phyloP scores from a whole-genome alignment of 2,329 filamentous ascomycete species.

The Diaporthe ampelina region DNA sequence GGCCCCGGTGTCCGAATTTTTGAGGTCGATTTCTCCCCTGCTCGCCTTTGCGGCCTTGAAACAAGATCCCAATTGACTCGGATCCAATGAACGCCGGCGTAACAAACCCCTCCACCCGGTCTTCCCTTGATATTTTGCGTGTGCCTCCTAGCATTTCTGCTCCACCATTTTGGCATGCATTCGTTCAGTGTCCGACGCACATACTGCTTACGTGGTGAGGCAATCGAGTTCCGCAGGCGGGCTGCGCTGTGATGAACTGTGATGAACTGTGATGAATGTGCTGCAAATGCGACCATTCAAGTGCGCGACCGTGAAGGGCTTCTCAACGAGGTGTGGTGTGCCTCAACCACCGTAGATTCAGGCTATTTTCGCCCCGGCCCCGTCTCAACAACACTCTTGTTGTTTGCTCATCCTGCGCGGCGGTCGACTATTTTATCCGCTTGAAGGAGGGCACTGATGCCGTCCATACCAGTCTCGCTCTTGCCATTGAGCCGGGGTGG shows the following conservation, averaged over 20 bases:
- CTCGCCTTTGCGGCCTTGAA: neutral
- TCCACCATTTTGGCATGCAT: neutral
- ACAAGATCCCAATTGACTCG: constrained; percentile 18
- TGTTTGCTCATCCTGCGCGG: constrained; percentile 43
- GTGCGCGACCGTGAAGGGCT: neutral
- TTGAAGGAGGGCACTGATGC: constrained; percentile 70
- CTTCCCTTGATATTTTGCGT: neutral
- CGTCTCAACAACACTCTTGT: neutral
- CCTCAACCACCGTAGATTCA: neutral
- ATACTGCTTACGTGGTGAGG: neutral
- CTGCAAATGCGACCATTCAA: neutral
- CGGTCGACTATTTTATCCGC: constrained; percentile 72
- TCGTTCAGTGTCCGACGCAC: neutral
- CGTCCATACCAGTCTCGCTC: constrained; percentile 60
- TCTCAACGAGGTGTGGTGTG: neutral
- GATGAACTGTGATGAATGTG: neutral
- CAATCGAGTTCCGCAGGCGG: neutral
- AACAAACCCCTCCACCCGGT: neutral
- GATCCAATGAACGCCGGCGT: constrained; percentile 23
- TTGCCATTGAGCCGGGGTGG: constrained; percentile 44
- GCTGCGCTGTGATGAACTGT: neutral
- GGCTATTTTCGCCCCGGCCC: neutral
- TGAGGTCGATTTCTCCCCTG: neutral
- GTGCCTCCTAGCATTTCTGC: neutral
- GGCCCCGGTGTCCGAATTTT: neutral